Evolutionary conservation across 305 asterid genomes (phyloP), one percentile per base, ranked within the genome.

Genomic region (Stenogyne calaminthoides): DNA sequence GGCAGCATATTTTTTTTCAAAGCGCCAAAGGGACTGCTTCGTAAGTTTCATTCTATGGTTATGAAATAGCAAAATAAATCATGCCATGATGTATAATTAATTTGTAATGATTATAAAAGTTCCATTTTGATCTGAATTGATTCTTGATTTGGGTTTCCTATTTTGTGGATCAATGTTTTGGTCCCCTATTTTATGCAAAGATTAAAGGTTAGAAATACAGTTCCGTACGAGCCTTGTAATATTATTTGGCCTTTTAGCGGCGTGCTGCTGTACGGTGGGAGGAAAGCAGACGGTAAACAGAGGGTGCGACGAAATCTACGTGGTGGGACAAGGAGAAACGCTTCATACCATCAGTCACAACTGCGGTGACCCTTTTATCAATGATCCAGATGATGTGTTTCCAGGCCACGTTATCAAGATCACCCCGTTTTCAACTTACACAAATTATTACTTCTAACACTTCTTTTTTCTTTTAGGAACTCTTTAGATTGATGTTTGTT

Each of bases 281-380:
- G 56, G 56, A n/a, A n/a, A 5, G 56, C 56, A 49, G 56, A 0
- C 2, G 20, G 2, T 49, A n/a, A 11, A 1, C 56, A 15, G 56
- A 49, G 56, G 20, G 9, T 49, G 56, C 56, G 56, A 88, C 34
- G 96, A 90, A 46, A 83, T 90, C 22, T 90, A 90, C 29, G 90
- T 85, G 0, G 96, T 90, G 47, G 79, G 90, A 82, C 93, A 90
- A 84, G 90, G 95, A 0, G 97, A 90, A 61, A 90, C 95, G 2
- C 83, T 90, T 25, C 91, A 90, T 68, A 90, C 84, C 9, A 90
- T 90, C 37, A 87, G 95, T 69, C 91, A 87, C 8, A 90, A 85
- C 88, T 90, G 95, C 59, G 86, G 82, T 40, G 96, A 90, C 40
- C 95, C 96, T 6, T 90, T 72, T 40, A 90, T 90, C 59, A 92